Evolutionary conservation across 192 early-diverging fungal species (phyloP).

Genomic region (Backusella macrospora): DNA sequence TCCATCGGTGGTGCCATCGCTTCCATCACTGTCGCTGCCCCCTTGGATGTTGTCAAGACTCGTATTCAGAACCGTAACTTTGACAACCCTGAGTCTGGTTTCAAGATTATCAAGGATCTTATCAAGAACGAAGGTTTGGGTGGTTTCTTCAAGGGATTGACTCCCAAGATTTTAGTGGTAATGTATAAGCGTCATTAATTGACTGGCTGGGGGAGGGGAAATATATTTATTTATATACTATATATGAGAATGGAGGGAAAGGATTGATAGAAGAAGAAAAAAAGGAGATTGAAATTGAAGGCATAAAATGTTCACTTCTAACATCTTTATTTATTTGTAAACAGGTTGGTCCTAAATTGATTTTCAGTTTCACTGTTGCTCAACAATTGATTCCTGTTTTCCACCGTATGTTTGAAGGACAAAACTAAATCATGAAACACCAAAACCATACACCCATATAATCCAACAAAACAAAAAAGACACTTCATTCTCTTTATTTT

Average conservation of each 20-base stretch:
- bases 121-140: slow-evolving; percentile 88
- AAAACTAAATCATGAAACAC: slow-evolving; percentile 10
- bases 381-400: slow-evolving; percentile 91
- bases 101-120: slow-evolving; percentile 87
- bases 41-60: slow-evolving; percentile 99
- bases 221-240: neutral
- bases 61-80: slow-evolving; percentile 94
- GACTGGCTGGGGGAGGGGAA: neutral
- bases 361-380: slow-evolving; percentile 96
- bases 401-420: slow-evolving; percentile 52
- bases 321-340: neutral
- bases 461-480: slow-evolving; percentile 3
- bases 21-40: slow-evolving; percentile 91
- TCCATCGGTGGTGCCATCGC: slow-evolving; percentile 97
- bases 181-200: neutral
- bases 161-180: slow-evolving; percentile 83
- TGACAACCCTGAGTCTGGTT: slow-evolving; percentile 86
- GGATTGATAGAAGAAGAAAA: neutral
- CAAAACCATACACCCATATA: neutral
- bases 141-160: slow-evolving; percentile 96
- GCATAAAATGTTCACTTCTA: slow-evolving; percentile 28
- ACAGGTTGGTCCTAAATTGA: slow-evolving; percentile 88
- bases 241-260: slow-evolving; percentile 13
- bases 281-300: neutral
- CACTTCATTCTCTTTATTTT: slow-evolving; percentile 8